phyloP scores from a whole-genome alignment of 2,329 filamentous ascomycete species.

The Fusarium annulatum region DNA sequence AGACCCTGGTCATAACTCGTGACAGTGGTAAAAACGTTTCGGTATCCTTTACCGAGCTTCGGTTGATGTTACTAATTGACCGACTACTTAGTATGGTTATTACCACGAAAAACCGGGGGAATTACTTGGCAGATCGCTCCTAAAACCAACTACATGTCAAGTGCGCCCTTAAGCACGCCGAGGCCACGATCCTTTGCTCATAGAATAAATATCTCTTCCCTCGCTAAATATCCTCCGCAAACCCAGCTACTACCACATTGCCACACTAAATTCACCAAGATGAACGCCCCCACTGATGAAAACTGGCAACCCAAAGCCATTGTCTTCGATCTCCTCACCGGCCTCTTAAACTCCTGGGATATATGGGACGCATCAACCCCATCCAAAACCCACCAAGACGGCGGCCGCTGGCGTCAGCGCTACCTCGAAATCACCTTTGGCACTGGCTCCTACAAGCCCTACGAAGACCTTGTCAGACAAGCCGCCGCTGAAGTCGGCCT shows the following conservation, averaged over 20 bases:
- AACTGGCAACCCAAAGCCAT: slow-evolving; percentile 49
- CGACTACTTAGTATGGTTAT: neutral
- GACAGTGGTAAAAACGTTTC: too few species aligned
- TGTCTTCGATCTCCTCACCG: slow-evolving; percentile 56
- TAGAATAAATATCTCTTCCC: neutral
- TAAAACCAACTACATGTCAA: neutral
- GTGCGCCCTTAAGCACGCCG: neutral
- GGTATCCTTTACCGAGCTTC: too few species aligned
- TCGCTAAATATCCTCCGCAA: fast-evolving
- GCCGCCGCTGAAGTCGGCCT: slow-evolving; percentile 48
- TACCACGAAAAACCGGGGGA: neutral
- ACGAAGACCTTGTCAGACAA: slow-evolving; percentile 47
- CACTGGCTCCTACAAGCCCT: slow-evolving; percentile 48
- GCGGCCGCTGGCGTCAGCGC: slow-evolving; percentile 50
- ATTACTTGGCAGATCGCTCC: neutral
- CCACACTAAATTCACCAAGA: fast-evolving
- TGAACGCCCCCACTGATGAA: neutral
- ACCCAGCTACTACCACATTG: fast-evolving
- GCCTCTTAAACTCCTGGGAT: slow-evolving; percentile 53
- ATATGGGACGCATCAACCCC: slow-evolving; percentile 51
- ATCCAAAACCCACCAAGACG: slow-evolving; percentile 40
- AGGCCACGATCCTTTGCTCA: neutral
- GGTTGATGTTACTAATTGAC: neutral
- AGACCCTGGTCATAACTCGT: too few species aligned
- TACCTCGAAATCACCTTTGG: slow-evolving; percentile 54